Conservation (phyloP, 1,139 yeast genomes). For the Candida labiduridarum region DNA sequence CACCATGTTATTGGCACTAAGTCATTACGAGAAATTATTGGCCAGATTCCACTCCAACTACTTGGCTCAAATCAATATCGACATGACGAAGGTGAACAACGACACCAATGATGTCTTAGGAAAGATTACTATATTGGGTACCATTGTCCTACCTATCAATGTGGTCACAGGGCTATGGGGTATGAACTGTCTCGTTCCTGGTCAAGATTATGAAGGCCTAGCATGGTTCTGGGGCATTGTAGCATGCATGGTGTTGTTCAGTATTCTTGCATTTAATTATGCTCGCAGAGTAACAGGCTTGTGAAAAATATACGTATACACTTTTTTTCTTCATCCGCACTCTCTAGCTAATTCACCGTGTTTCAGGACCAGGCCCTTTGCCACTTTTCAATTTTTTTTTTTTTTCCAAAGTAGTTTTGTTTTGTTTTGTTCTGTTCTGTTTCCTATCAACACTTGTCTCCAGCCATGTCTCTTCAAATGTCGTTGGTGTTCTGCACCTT, state of each 20-base stretch:
- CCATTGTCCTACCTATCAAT: constrained; percentile 91
- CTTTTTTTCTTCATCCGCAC: background rate
- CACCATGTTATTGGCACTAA: constrained; percentile 92
- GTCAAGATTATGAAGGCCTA: constrained; percentile 73
- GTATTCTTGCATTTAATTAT: constrained; percentile 43
- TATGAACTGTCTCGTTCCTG: constrained; percentile 96
- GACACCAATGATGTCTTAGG: constrained; percentile 96
- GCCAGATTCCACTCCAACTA: constrained; percentile 95
- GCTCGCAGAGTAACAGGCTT: constrained; percentile 48
- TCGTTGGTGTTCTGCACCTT: constrained; percentile 46
- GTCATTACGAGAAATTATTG: constrained; percentile 89
- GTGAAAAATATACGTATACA: constrained; percentile 14
- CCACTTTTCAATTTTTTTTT: constrained; percentile 2
- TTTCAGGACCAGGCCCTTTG: too few species aligned
- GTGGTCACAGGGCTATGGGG: constrained; percentile 98
- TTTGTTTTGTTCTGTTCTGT: background rate
- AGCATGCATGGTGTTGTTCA: constrained; percentile 36
- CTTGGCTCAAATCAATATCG: constrained; percentile 93
- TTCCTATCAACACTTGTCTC: background rate
- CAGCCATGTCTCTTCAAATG: constrained; percentile 50
- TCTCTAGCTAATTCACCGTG: background rate
- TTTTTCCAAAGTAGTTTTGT: background rate
- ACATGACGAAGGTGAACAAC: constrained; percentile 96
- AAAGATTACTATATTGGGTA: constrained; percentile 89
- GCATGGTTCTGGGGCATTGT: constrained; percentile 72